phyloP scores from a whole-genome alignment of 2,329 filamentous ascomycete species.

The Teratosphaeriaceae sp. region DNA sequence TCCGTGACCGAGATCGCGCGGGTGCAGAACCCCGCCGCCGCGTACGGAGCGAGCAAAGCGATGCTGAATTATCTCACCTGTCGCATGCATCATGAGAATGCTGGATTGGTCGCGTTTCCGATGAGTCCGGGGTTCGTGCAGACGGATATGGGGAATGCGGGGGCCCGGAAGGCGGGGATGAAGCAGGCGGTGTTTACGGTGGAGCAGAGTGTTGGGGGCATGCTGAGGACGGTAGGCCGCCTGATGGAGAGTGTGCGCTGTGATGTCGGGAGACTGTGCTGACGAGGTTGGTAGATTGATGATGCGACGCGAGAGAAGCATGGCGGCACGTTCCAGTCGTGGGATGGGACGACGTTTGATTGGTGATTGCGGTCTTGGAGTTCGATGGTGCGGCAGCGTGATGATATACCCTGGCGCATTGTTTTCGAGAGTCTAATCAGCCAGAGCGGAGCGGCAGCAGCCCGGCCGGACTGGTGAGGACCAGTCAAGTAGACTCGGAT shows the following conservation, averaged over 20 bases:
- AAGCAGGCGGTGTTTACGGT: not conserved
- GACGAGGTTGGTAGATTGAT: not conserved
- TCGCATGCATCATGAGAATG: not conserved
- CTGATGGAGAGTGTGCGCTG: not conserved
- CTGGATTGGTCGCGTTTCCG: not conserved
- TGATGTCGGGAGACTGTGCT: not conserved
- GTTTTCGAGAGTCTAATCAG: too few relatives aligned
- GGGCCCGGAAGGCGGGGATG: not conserved
- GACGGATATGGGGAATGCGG: not conserved
- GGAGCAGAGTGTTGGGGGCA: not conserved
- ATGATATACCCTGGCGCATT: too few relatives aligned
- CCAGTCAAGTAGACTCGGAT: too few relatives aligned
- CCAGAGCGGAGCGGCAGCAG: too few relatives aligned
- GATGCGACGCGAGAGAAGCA: not conserved
- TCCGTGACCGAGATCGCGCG: not conserved
- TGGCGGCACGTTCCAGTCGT: not conserved
- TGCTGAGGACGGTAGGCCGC: not conserved
- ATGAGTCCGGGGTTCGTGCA: not conserved
- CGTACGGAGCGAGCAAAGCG: not conserved
- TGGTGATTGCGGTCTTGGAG: too few relatives aligned
- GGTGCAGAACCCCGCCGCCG: not conserved
- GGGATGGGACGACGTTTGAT: not conserved
- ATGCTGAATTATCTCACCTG: constrained; percentile 1
- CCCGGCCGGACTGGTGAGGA: too few relatives aligned
- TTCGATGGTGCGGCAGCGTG: too few relatives aligned